Base-by-base conservation (phyloP, 495 filamentous ascomycete genomes). In the Aspergillus cavernicola region DNA sequence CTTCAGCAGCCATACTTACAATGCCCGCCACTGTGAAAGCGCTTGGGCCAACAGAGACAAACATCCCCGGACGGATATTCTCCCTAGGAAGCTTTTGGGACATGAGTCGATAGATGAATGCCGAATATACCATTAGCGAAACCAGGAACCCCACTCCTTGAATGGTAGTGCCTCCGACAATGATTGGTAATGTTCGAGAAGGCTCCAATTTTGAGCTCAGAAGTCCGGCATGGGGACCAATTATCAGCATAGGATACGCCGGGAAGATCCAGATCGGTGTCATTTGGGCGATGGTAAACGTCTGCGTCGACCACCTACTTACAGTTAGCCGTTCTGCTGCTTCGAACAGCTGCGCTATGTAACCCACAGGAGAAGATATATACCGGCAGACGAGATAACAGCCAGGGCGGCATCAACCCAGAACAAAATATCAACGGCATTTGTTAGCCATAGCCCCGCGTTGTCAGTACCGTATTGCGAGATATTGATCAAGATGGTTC, bases 241-340 rank as follows among this genome's bases (percentile, higher is more conserved):
- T 80, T 0, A 95, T 81, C 6, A 95, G 80, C 50, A 95, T 80
- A 0, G 90, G 90, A 57, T 95, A 95, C 1, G 88, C 89, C 0
- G 90, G 90, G 54, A 95, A 95, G 29, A 95, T 90, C 90, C 89
- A 95, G 40, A 92, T 83, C 0, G 90, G 90, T 0, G 90, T 95
- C 90, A 95, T 95, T 29, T 85, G 83, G 16, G 84, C 82, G 29
- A 95, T 89, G 2, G 89, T 90, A 59, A 92, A 92, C 19, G 85
- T 81, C 57, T 82, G 79, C 1, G 84, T 86, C 23, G 82, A 85
- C 84, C 84, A 87, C 50, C 82, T 85, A 38, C 6, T 22, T 3
- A n/a, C 1, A 8, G 36, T 69, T 50, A 74, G 63, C 37, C 18
- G 16, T 31, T 45, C 26, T 19, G 13, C 6, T 32, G 1, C n/a